Base-by-base conservation (phyloP, 768 basidiomycete genomes). In the Boletus subcaerulescens region DNA sequence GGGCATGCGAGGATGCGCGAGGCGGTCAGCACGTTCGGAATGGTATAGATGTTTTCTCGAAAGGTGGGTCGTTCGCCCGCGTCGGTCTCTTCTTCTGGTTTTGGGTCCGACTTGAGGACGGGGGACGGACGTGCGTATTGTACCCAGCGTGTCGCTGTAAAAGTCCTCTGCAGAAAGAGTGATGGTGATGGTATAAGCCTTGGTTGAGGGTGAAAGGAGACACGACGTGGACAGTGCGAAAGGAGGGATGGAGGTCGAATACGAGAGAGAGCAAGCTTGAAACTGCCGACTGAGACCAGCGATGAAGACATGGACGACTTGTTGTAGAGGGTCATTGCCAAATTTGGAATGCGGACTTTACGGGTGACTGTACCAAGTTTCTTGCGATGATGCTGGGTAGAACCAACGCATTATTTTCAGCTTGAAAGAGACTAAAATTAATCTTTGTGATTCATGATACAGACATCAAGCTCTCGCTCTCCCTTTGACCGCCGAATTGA, bases 1-100 rank as follows among this genome's bases (percentile, higher is more conserved):
- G 97, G 97, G 67, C 94, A 97, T 0, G 96, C 84, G 15, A 84
- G 62, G 61, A 99, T 95, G 43, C 97, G 82, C 2, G 93, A 93
- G 22, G 86, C 64, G 1, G 97, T 98, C 40, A 99, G 76, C 7
- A 91, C 65, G 67, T 99, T 99, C 0, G 97, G 97, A 33, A 96
- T 61, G 2, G 97, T 99, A 74, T 97, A 98, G 55, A 94, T 92
- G 66, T 96, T 92, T 70, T 96, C 93, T 60, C 81, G 79, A 11
- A 79, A 60, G n/a, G 70, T 65, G 10, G 65, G 67, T 49, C 76
- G 77, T 48, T 56, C 56, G 46, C 39, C 53, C 32, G 55, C 13
- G 13, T 41, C 44, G 39, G 50, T 29, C 29, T 55, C 38, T 46
- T 50, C 52, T 29, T 52, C 52, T n/a, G 56, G 32, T 14, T 46